Base-by-base conservation (phyloP, 2,329 filamentous ascomycete species). In the Penicillium sp. region DNA sequence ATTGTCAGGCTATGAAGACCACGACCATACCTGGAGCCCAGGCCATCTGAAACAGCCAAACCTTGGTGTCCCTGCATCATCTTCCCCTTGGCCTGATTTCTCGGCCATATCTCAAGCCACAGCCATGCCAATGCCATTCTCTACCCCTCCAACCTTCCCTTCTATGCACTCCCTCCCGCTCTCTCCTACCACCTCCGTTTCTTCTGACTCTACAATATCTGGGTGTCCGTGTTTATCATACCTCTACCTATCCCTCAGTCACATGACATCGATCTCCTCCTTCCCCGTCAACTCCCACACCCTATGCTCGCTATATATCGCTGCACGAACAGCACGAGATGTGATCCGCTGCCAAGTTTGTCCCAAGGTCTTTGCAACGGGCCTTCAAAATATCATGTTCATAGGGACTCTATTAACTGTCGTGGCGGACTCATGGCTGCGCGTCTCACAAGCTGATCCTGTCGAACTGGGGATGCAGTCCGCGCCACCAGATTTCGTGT, bases 351-450 rank as follows among this genome's bases (percentile, higher is more conserved):
- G 78, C 59, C 63, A 69, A 43, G 62, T 71, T 19, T 80, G 78
- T 57, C 77, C 77, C 2, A 70, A 71, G 38, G 70, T 66, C 35
- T 78, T 78, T 56, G 71, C 75, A 35, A 75, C 76, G 1, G 72
- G 73, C 7, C 64, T 77, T 25, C 78, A 80, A 58, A 80, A 80
- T 52, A 71, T 80, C 45, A 79, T 79, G 75, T 71, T 80, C 49
- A 71, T 73, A n/a, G 74, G 74, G 13, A 78, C 77, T 12, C 66
- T 80, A 13, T 64, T 80, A 46, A 79, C 71, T n/a, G 73, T 78
- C 21, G 62, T 78, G 19, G 76, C 75, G 23, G 78, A 80, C 56
- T 67, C 72, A 25, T 80, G 78, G 78, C 67, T 77, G 12, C 71
- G 73, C 2, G 68, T 80, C 19, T 74, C 68, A 23, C 68, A 73